A percentile compares a stretch with the other conserved stretches of the same genome.
phyloP scores from a whole-genome alignment of 352 stramenopile species.

The Phytophthora idaei region DNA sequence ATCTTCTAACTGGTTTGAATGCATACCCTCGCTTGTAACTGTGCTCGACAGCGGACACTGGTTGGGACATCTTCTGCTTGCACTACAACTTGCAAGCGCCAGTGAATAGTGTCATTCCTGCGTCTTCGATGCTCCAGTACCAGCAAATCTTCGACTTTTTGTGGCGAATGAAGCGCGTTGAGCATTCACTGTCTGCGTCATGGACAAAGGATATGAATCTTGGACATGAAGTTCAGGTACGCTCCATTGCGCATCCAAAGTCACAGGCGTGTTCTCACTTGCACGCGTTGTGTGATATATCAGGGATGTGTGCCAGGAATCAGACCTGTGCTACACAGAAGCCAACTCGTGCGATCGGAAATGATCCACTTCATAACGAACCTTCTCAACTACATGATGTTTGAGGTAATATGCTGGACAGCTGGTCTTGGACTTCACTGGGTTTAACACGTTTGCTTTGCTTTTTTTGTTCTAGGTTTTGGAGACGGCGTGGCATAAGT shows the following conservation, averaged over 20 bases:
- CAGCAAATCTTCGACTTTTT: slow-evolving; percentile 92
- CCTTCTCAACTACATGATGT: slow-evolving; percentile 99
- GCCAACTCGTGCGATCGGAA: slow-evolving; percentile 94
- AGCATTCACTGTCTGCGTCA: slow-evolving; percentile 94
- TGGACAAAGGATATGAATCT: slow-evolving; percentile 98
- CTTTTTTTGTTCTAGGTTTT: slow-evolving; percentile 63
- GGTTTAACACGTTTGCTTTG: not conserved
- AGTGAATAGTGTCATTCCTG: slow-evolving; percentile 90
- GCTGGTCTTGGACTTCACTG: not conserved
- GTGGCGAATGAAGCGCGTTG: slow-evolving; percentile 90
- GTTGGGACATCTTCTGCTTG: slow-evolving; percentile 95
- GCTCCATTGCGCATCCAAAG: not conserved
- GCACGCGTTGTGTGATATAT: slow-evolving; percentile 7
- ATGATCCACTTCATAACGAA: slow-evolving; percentile 99
- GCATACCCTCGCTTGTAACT: not conserved
- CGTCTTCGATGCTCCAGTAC: slow-evolving; percentile 86
- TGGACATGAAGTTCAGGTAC: slow-evolving; percentile 91
- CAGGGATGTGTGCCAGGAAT: slow-evolving; percentile 69
- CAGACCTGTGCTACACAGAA: slow-evolving; percentile 87
- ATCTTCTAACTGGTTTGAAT: slow-evolving; percentile 3
- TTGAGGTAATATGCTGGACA: slow-evolving; percentile 75
- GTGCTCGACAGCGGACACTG: slow-evolving; percentile 67
- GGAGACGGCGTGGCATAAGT: slow-evolving; percentile 93
- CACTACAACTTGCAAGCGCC: slow-evolving; percentile 90
- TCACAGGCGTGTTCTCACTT: slow-evolving; percentile 12